Percentiles rank a stretch among this genome's conserved stretches.
Evolutionary conservation across 2,329 filamentous ascomycete genomes (phyloP).

Genomic region (Xylogone sp.): DNA sequence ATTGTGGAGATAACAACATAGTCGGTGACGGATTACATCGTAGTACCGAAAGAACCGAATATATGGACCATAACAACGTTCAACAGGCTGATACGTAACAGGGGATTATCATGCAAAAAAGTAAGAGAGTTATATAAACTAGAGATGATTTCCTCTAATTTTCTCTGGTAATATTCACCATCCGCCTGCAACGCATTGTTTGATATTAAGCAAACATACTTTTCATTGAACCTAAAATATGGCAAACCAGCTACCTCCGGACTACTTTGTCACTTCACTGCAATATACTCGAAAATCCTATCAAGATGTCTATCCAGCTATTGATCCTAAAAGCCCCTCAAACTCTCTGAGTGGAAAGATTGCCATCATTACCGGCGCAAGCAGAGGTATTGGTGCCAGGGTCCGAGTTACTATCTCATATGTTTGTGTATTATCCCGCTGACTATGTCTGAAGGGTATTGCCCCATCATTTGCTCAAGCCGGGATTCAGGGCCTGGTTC

Average conservation of each 20-base stretch:
- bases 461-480: constrained; percentile 32
- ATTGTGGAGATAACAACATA: too few relatives aligned
- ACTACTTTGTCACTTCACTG: constrained; percentile 8
- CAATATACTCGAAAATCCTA: constrained; percentile 8
- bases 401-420: neutral
- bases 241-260: constrained; percentile 5
- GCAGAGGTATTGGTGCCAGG: constrained; percentile 31
- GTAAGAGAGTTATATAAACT: too few relatives aligned
- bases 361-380: constrained; percentile 31
- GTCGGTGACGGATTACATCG: too few relatives aligned
- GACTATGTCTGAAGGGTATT: constrained; percentile 19
- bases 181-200: too few relatives aligned
- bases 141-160: too few relatives aligned
- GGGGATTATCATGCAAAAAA: too few relatives aligned
- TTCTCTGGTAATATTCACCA: too few relatives aligned
- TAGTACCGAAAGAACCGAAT: too few relatives aligned
- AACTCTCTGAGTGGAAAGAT: constrained; percentile 25
- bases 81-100: too few relatives aligned
- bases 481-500: constrained; percentile 29
- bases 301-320: constrained; percentile 5
- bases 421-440: neutral
- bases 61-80: too few relatives aligned
- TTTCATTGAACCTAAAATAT: neutral
- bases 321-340: constrained; percentile 14
- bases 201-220: too few relatives aligned